Conservation (phyloP, 208 protist genomes). For the Leishmania amazonensis region DNA sequence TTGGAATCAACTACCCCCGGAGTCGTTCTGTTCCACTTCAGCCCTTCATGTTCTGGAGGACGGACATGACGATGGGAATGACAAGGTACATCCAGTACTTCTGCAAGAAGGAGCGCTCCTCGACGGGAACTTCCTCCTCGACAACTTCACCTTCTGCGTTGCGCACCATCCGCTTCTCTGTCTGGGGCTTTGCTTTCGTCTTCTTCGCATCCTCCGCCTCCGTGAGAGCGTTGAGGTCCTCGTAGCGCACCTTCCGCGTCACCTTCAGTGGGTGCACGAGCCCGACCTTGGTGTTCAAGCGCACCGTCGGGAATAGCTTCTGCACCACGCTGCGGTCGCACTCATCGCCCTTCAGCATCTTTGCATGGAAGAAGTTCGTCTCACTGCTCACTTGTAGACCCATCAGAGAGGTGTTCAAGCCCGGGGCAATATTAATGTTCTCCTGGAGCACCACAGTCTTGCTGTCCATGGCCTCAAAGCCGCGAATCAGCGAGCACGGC, state of each 20-base stretch:
- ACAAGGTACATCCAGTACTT: slow-evolving; percentile 92
- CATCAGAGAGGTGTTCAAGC: slow-evolving; percentile 47
- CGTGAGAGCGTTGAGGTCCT: slow-evolving; percentile 54
- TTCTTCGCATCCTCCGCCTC: slow-evolving; percentile 24
- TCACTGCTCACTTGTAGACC: slow-evolving; percentile 78
- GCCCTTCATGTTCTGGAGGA: slow-evolving; percentile 65
- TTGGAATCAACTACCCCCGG: neutral
- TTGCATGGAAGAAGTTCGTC: slow-evolving; percentile 89
- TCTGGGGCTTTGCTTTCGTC: slow-evolving; percentile 35
- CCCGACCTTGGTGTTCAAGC: slow-evolving; percentile 41
- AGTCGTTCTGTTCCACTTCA: slow-evolving; percentile 7
- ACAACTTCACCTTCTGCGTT: slow-evolving; percentile 58
- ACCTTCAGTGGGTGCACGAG: slow-evolving; percentile 44
- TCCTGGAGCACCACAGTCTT: slow-evolving; percentile 76
- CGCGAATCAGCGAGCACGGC: slow-evolving; percentile 84
- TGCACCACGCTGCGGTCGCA: slow-evolving; percentile 82
- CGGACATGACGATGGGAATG: slow-evolving; percentile 58
- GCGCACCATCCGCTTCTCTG: slow-evolving; percentile 40
- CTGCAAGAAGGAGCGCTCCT: slow-evolving; percentile 81
- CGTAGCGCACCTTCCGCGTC: slow-evolving; percentile 65
- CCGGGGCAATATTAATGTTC: slow-evolving; percentile 60
- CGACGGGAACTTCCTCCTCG: slow-evolving; percentile 69
- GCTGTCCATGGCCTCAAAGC: slow-evolving; percentile 81
- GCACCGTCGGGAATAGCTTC: slow-evolving; percentile 82
- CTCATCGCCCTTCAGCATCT: slow-evolving; percentile 83